These are phyloP conservation scores for Ophiosphaerella narmari DNA, from an alignment of 2,329 filamentous ascomycete species.

Conservation along the genomic window DNA sequence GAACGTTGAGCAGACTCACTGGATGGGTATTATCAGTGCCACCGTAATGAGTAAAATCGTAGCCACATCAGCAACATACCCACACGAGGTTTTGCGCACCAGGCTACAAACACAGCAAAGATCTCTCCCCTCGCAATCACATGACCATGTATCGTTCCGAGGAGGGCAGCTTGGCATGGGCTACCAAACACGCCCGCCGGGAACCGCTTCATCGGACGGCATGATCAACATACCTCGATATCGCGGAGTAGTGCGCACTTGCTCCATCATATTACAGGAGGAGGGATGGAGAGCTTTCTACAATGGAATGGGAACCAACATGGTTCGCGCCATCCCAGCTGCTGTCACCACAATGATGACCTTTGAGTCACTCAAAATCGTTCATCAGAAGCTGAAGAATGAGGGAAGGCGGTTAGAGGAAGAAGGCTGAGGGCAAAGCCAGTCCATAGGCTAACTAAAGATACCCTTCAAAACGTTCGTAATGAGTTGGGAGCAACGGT, in stretches of 20 bases:
- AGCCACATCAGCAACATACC: conserved; percentile 93
- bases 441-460: conserved; percentile 2
- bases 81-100: conserved; percentile 94
- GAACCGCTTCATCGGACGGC: conserved; percentile 58
- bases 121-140: conserved; percentile 55
- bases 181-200: conserved; percentile 52
- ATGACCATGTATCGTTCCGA: conserved; percentile 57
- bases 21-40: conserved; percentile 81
- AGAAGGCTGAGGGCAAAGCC: conserved; percentile 11
- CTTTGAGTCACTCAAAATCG: conserved; percentile 75
- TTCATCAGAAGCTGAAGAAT: conserved; percentile 57
- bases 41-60: conserved; percentile 94
- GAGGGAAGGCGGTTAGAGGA: conserved; percentile 50
- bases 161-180: conserved; percentile 38
- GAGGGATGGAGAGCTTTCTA: conserved; percentile 98
- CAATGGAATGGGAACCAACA: conserved; percentile 94
- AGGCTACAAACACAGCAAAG: conserved; percentile 91
- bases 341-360: conserved; percentile 98
- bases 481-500: conserved; percentile 15
- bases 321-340: conserved; percentile 92
- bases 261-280: conserved; percentile 80
- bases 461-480: conserved; percentile 22
- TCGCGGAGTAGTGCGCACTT: conserved; percentile 78
- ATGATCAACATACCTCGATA: conserved; percentile 66
- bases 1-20: conserved; percentile 68